Evolutionary conservation across 768 basidiomycete species (phyloP), one percentile per base, ranked within the genome.

Genomic region (Lentinula lateritia): DNA sequence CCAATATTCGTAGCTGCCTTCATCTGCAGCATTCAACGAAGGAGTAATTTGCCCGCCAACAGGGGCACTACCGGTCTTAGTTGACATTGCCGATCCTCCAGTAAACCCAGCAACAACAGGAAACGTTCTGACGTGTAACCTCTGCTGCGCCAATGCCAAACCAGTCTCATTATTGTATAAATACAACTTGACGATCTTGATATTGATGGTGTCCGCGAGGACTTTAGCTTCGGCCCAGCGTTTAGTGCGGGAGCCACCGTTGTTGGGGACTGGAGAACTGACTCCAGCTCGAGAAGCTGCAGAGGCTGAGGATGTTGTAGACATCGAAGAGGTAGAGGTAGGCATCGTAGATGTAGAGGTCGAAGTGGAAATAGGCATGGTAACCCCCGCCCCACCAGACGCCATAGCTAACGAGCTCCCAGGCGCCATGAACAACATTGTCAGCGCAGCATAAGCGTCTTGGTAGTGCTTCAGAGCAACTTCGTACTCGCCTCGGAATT

Each of bases 161-260:
- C 88, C 77, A 50, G 92, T 86, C 66, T 97, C 94, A 64, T 88
- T 89, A 66, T 92, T 90, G 75, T 98, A 98, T 5, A 99, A 78
- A 68, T 93, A 93, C 4, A 98, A 75, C 68, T 97, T 96, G 67
- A 86, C 85, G 55, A 98, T 89, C 93, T 97, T 95, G 70, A 97
- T 78, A 62, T 88, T 92, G 63, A 98, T 88, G 65, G 93, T 92
- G 70, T 99, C 97, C 0, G 93, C 94, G 2, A 98, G 81, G 1
- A 98, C 97, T 72, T 95, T 97, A 3, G 96, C 96, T 72, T 99
- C 97, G 15, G 95, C 95, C 96, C 96, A 98, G 35, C 96, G 83
- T 71, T 98, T 99, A 0, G 46, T 48, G 1, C 46, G 46, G 38
- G 38, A 9, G 38, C 38, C 38, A 9, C 38, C 38, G 38, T 39